Conservation (phyloP, 108 stramenopile genomes). For the Nitzschia sp. region DNA sequence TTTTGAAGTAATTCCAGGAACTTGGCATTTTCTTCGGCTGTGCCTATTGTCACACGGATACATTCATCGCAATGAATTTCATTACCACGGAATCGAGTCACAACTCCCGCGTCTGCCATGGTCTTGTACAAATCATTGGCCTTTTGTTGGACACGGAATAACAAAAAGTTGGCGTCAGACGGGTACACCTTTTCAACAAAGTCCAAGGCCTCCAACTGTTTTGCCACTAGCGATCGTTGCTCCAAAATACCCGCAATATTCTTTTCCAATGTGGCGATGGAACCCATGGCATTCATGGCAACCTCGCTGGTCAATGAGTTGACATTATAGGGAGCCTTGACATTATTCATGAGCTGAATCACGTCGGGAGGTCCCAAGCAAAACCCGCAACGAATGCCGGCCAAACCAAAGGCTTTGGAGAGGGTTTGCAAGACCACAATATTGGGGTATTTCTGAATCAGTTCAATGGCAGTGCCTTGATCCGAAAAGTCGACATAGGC, state of each 20-base stretch:
- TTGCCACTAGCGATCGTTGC: slow-evolving; percentile 62
- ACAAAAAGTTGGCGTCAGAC: slow-evolving; percentile 90
- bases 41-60: slow-evolving; percentile 93
- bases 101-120: slow-evolving; percentile 90
- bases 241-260: slow-evolving; percentile 58
- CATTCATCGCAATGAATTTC: slow-evolving; percentile 94
- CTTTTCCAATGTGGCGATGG: slow-evolving; percentile 50
- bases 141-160: slow-evolving; percentile 74
- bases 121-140: slow-evolving; percentile 85
- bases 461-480: slow-evolving; percentile 45
- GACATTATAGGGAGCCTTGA: slow-evolving; percentile 97
- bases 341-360: slow-evolving; percentile 95
- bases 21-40: slow-evolving; percentile 77
- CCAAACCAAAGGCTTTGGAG: slow-evolving; percentile 96
- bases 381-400: slow-evolving; percentile 95
- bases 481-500: slow-evolving; percentile 91
- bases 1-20: slow-evolving; percentile 67
- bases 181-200: slow-evolving; percentile 82
- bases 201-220: slow-evolving; percentile 55
- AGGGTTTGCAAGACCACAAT: slow-evolving; percentile 93
- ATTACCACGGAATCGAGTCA: slow-evolving; percentile 90
- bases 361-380: slow-evolving; percentile 84
- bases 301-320: slow-evolving; percentile 84
- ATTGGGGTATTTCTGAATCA: slow-evolving; percentile 72
- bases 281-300: slow-evolving; percentile 79